These are phyloP conservation scores for Xylariaceae sp. DNA, from an alignment of 2,329 filamentous ascomycete genomes.

Conservation along the genomic window DNA sequence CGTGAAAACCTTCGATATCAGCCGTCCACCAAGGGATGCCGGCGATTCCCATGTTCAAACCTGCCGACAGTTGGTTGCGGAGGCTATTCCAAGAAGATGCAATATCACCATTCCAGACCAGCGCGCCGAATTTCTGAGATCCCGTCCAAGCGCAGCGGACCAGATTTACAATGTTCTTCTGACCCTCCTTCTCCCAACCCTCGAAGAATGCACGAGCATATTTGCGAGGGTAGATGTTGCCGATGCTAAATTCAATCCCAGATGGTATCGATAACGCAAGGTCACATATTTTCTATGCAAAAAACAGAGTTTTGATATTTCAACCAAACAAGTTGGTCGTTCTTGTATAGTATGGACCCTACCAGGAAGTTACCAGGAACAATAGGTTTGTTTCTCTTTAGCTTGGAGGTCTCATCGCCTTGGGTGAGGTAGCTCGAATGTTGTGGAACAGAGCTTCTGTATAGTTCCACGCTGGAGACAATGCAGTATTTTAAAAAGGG, in stretches of 20 bases:
- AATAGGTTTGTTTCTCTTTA: too few species aligned
- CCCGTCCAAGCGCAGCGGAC: slow-evolving; percentile 56
- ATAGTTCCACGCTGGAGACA: too few species aligned
- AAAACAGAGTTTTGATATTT: too few species aligned
- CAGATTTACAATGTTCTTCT: slow-evolving; percentile 58
- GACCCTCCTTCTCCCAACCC: slow-evolving; percentile 54
- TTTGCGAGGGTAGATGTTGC: slow-evolving; percentile 57
- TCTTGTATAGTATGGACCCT: too few species aligned
- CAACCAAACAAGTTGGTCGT: too few species aligned
- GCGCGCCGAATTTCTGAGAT: slow-evolving; percentile 66
- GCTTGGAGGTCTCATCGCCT: too few species aligned
- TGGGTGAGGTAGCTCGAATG: too few species aligned
- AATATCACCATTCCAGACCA: slow-evolving; percentile 68
- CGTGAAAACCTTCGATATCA: slow-evolving; percentile 73
- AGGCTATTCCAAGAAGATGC: slow-evolving; percentile 66
- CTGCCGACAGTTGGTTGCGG: slow-evolving; percentile 65
- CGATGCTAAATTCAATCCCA: slow-evolving; percentile 56
- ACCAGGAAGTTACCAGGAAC: too few species aligned
- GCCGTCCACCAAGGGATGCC: slow-evolving; percentile 73
- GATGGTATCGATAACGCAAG: slow-evolving; percentile 65
- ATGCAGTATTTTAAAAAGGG: too few species aligned
- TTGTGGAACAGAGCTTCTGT: too few species aligned
- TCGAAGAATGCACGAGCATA: slow-evolving; percentile 63
- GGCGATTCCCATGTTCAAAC: slow-evolving; percentile 68
- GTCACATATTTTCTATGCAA: too few species aligned